Evolutionary conservation across 208 protist genomes (phyloP).

Genomic region (Phytomonas francai): DNA sequence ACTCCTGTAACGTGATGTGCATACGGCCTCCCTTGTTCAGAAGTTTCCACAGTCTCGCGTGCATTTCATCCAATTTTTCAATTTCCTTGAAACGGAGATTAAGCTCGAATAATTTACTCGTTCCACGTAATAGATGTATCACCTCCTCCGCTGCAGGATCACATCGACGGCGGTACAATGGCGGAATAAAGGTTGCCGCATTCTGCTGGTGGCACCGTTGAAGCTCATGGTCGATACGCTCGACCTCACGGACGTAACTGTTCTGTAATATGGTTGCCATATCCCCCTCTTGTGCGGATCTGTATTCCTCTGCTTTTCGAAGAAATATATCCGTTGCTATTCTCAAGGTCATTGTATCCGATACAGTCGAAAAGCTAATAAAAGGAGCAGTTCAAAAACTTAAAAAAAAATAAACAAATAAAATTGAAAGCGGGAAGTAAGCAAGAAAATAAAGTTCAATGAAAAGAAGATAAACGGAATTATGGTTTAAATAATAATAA

Average conservation of each 20-base stretch:
- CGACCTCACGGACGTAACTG: conserved; percentile 15
- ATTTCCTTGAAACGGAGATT: conserved; percentile 74
- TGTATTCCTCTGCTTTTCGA: not conserved
- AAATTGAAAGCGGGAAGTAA: conserved; percentile 1
- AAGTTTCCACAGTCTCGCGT: conserved; percentile 60
- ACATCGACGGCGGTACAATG: conserved; percentile 44
- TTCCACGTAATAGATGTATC: conserved; percentile 28
- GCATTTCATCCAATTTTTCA: conserved; percentile 69
- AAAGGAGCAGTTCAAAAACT: conserved; percentile 8
- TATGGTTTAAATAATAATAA: not conserved
- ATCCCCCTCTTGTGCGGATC: conserved; percentile 13
- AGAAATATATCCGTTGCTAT: not conserved
- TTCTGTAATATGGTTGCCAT: not conserved
- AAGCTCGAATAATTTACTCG: conserved; percentile 74
- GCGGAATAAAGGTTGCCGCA: conserved; percentile 29
- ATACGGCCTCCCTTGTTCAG: conserved; percentile 37
- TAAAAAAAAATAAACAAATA: conserved; percentile 11
- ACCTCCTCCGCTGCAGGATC: conserved; percentile 52
- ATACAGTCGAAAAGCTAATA: not conserved
- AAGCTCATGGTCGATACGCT: conserved; percentile 38
- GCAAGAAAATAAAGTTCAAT: conserved; percentile 4
- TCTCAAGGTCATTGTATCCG: not conserved
- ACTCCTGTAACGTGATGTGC: conserved; percentile 46
- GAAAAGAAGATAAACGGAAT: conserved; percentile 6
- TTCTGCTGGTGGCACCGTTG: conserved; percentile 17